Conservation (phyloP, 768 basidiomycete species). For the Tylopilus felleus region DNA sequence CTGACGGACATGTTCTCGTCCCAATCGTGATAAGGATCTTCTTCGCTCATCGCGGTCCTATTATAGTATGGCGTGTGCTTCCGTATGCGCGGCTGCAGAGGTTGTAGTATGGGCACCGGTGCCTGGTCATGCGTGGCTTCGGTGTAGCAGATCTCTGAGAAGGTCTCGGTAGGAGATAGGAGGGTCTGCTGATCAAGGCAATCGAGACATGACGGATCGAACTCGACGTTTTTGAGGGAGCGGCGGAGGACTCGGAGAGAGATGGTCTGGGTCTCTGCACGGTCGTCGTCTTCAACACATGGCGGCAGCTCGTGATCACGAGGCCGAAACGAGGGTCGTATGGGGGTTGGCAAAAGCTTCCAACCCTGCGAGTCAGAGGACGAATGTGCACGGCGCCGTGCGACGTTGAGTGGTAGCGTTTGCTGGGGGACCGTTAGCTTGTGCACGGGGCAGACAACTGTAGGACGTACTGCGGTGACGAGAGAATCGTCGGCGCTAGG, state of each 20-base stretch:
- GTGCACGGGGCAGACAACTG: not conserved
- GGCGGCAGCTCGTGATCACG: slow-evolving; percentile 32
- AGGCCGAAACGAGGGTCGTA: slow-evolving; percentile 33
- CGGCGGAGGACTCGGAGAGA: slow-evolving; percentile 33
- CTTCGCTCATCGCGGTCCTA: slow-evolving; percentile 34
- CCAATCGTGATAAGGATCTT: slow-evolving; percentile 35
- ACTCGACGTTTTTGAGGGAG: slow-evolving; percentile 35
- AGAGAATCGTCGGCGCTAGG: slow-evolving; percentile 30
- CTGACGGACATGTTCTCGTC: slow-evolving; percentile 35
- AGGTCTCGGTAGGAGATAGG: slow-evolving; percentile 38
- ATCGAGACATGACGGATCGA: slow-evolving; percentile 40
- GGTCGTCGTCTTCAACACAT: slow-evolving; percentile 28
- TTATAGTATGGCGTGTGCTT: slow-evolving; percentile 27
- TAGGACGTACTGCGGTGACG: slow-evolving; percentile 18
- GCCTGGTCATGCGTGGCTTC: slow-evolving; percentile 36
- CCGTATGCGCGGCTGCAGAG: slow-evolving; percentile 33
- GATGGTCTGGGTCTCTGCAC: slow-evolving; percentile 26
- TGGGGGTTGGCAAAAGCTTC: slow-evolving; percentile 31
- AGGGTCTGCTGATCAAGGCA: slow-evolving; percentile 43
- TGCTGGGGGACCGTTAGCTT: slow-evolving; percentile 16
- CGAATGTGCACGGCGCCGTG: slow-evolving; percentile 32
- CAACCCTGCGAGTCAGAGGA: slow-evolving; percentile 33
- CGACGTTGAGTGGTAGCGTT: slow-evolving; percentile 2
- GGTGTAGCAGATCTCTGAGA: slow-evolving; percentile 42
- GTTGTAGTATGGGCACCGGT: slow-evolving; percentile 28